Evolutionary conservation across 805 yeast genomes (phyloP).

Genomic region (Metschnikowia sp.): DNA sequence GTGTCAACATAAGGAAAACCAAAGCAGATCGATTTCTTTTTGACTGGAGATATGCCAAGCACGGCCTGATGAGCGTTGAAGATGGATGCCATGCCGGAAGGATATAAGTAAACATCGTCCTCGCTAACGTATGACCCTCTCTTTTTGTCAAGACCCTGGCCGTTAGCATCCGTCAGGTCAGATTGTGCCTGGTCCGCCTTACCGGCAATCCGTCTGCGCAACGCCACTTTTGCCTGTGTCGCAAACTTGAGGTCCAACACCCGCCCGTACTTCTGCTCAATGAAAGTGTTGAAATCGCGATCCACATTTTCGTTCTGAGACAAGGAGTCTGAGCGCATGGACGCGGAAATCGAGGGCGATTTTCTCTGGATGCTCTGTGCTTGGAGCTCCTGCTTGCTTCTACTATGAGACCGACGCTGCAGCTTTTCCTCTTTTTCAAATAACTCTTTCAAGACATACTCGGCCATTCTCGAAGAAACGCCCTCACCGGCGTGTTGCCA

Average conservation of each 20-base stretch:
- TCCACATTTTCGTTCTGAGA: constrained; percentile 31
- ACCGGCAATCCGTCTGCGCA: constrained; percentile 72
- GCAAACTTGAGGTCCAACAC: constrained; percentile 77
- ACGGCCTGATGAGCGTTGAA: constrained; percentile 72
- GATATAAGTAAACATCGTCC: constrained; percentile 76
- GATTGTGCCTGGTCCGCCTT: constrained; percentile 45
- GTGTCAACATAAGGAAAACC: constrained; percentile 98
- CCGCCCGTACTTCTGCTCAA: constrained; percentile 90
- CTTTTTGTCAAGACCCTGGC: constrained; percentile 14
- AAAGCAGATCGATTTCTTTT: constrained; percentile 76
- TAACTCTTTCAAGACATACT: constrained; percentile 69
- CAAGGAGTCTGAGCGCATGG: constrained; percentile 21
- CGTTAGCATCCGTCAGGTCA: constrained; percentile 23
- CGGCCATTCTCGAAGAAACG: constrained; percentile 86
- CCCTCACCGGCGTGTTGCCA: constrained; percentile 99
- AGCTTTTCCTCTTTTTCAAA: constrained; percentile 20
- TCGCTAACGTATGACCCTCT: constrained; percentile 38
- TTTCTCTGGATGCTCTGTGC: constrained; percentile 29
- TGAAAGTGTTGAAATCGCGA: constrained; percentile 59
- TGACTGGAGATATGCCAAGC: constrained; percentile 21
- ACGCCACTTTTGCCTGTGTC: constrained; percentile 68
- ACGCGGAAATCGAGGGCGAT: constrained; percentile 31
- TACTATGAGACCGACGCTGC: constrained; percentile 13
- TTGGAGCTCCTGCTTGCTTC: constrained; percentile 34
- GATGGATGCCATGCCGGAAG: constrained; percentile 92